Evolutionary conservation across 345 rosid genomes (phyloP), one percentile per base, ranked within the genome.

Genomic region (Draba incana): DNA sequence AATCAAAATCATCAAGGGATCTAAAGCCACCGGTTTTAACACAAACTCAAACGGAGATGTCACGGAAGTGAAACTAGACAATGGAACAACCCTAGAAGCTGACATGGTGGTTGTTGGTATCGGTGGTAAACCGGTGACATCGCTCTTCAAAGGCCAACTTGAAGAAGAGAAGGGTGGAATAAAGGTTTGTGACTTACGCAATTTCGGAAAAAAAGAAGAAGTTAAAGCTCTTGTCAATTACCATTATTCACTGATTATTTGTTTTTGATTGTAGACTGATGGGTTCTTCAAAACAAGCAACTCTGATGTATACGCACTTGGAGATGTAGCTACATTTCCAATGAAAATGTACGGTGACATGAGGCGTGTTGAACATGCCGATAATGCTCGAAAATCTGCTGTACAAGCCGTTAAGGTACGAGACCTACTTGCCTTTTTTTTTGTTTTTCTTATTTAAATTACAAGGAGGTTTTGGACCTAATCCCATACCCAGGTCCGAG

Each of bases 31-130:
- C 66, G 98, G 96, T 3, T 89, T 89, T 20, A 84, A 66, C 38
- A 48, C 68, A 2, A 37, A 55, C 50, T 46, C 70, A 47, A 48
- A 46, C 5, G 76, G 76, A 44, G 68, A 61, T 38, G 58, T 64
- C 7, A 85, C 81, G 70, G 91, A 90, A 71, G 98, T 90, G 73
- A 75, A 84, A 58, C 79, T 93, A 37, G 86, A 87, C 83, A 96
- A 90, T 57, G 95, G 97, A 25, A 80, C 88, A 67, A 89, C 80
- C 6, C 59, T 90, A 80, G 91, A 87, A 77, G 98, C 92, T 50
- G 95, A 93, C 73, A 84, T 93, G 44, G 97, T 90, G 56, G 79
- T 93, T 55, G 96, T 90, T 4, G 96, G 93, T 71, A 88, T 88
- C 43, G 98, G 98, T 43, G 97, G 82, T 69, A 83, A 85, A 75